These are phyloP conservation scores for Annulohypoxylon moriforme DNA, from an alignment of 495 filamentous ascomycete genomes.

Conservation along the genomic window DNA sequence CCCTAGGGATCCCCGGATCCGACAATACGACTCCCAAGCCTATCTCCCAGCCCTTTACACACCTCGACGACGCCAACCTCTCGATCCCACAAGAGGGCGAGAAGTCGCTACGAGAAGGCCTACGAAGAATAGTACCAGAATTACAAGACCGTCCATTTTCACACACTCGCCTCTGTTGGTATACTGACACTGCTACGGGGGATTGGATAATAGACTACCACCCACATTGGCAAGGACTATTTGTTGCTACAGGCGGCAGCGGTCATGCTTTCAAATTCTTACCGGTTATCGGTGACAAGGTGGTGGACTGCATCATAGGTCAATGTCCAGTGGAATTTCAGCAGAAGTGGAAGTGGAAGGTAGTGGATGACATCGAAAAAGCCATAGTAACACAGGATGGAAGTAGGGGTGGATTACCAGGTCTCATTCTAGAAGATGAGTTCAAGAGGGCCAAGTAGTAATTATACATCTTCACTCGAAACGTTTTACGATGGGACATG, in stretches of 20 bases:
- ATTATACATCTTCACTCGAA: neutral
- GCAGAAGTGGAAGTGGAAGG: slow-evolving; percentile 76
- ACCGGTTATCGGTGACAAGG: slow-evolving; percentile 82
- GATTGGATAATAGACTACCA: slow-evolving; percentile 87
- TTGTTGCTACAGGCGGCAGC: slow-evolving; percentile 85
- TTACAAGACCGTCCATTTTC: slow-evolving; percentile 73
- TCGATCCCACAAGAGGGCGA: slow-evolving; percentile 70
- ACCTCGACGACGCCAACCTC: slow-evolving; percentile 54
- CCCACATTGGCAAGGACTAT: slow-evolving; percentile 72
- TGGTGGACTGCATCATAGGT: slow-evolving; percentile 74
- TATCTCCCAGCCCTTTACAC: slow-evolving; percentile 62
- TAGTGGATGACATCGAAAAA: slow-evolving; percentile 40
- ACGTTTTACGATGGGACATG: neutral
- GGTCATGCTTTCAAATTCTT: slow-evolving; percentile 93
- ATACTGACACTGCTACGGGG: slow-evolving; percentile 81
- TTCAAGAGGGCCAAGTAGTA: slow-evolving; percentile 47
- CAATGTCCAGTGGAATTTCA: slow-evolving; percentile 66
- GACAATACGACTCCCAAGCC: slow-evolving; percentile 3
- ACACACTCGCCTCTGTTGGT: slow-evolving; percentile 86
- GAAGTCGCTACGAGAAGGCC: slow-evolving; percentile 67
- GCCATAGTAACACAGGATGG: slow-evolving; percentile 70
- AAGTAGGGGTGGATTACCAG: slow-evolving; percentile 67
- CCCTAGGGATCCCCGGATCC: slow-evolving; percentile 51
- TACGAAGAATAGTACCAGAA: slow-evolving; percentile 66
- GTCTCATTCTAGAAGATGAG: slow-evolving; percentile 66